phyloP scores from a whole-genome alignment of 129 eudicot genomes.

The Artemisia argyi region DNA sequence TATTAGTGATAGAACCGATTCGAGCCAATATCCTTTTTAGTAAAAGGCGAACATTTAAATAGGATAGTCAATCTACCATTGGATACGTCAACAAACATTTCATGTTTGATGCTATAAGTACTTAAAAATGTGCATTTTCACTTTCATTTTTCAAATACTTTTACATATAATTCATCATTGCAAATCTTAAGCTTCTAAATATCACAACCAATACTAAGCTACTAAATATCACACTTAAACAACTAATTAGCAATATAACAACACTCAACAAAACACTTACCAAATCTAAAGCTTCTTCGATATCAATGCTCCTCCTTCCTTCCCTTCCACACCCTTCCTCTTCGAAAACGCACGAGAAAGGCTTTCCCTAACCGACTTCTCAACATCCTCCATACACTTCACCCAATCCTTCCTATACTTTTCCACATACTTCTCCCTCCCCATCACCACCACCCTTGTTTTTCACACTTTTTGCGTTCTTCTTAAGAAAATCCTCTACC shows the following conservation, averaged over 20 bases:
- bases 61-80: too few species aligned
- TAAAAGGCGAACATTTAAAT: too few species aligned
- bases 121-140: not conserved
- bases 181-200: too few species aligned
- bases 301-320: conserved; percentile 25
- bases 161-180: too few species aligned
- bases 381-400: conserved; percentile 85
- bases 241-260: not conserved
- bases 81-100: not conserved
- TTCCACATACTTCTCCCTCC: conserved; percentile 74
- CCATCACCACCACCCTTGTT: conserved; percentile 55
- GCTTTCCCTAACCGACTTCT: conserved; percentile 81
- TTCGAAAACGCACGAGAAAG: conserved; percentile 43
- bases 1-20: too few species aligned
- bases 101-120: not conserved
- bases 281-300: conserved; percentile 74
- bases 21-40: too few species aligned
- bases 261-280: conserved; percentile 33
- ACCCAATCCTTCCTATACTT: conserved; percentile 87
- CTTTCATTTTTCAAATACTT: not conserved
- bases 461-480: conserved; percentile 50
- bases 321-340: conserved; percentile 46
- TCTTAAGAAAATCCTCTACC: conserved; percentile 82
- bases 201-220: too few species aligned
- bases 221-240: not conserved